Evolutionary conservation across 2,329 filamentous ascomycete species (phyloP).

Genomic region (Arthrobotrys conoides): DNA sequence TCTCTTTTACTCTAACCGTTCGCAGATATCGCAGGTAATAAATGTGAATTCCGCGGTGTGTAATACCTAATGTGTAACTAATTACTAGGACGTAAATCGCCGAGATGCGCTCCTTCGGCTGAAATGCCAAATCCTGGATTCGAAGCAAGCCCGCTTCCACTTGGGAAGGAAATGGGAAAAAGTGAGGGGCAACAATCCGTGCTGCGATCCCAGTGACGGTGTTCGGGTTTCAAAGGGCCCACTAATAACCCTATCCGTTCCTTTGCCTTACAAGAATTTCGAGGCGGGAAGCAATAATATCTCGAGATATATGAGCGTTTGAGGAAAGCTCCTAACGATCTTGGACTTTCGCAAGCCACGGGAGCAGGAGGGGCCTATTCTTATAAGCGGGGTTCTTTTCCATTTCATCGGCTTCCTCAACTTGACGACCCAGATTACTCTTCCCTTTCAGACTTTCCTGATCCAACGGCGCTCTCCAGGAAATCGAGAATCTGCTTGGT

Average conservation of each 20-base stretch:
- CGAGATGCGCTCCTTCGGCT: constrained; percentile 61
- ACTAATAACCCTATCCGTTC: constrained; percentile 28
- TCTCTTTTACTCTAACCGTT: constrained; percentile 24
- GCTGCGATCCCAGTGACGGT: constrained; percentile 34
- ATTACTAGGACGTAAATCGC: constrained; percentile 43
- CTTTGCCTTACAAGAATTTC: constrained; percentile 43
- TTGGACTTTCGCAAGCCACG: constrained; percentile 3
- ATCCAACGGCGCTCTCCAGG: constrained; percentile 26
- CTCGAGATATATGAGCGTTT: constrained; percentile 33
- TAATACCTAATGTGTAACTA: constrained; percentile 34
- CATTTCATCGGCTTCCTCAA: constrained; percentile 16
- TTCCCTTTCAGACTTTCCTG: constrained; percentile 46
- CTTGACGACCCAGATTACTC: constrained; percentile 7
- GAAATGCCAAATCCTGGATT: constrained; percentile 57
- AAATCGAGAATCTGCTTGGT: background rate
- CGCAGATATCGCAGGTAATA: constrained; percentile 41
- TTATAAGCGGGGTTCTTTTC: constrained; percentile 50
- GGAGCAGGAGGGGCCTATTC: constrained; percentile 19
- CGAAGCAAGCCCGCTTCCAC: constrained; percentile 27
- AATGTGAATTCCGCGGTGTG: constrained; percentile 11
- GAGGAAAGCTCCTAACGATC: constrained; percentile 29
- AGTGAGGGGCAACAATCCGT: constrained; percentile 43
- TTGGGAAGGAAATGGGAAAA: constrained; percentile 17
- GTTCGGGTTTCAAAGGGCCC: constrained; percentile 25
- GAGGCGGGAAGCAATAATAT: constrained; percentile 40